These are phyloP conservation scores for Fusarium sp. DNA, from an alignment of 2,329 filamentous ascomycete species.

Conservation along the genomic window DNA sequence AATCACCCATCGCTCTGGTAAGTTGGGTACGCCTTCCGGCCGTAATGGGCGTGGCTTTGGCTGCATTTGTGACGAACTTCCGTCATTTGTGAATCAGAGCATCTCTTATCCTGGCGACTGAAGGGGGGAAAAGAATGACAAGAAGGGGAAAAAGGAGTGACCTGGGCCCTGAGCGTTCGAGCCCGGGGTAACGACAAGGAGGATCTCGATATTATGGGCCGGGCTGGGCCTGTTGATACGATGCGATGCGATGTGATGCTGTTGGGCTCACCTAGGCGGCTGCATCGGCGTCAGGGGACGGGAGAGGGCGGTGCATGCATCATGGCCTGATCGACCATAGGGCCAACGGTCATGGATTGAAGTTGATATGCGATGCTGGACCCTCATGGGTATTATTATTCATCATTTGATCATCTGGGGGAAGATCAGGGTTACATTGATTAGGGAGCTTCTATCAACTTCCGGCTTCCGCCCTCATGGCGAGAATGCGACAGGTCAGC, in stretches of 20 bases:
- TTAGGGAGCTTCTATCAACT: constrained; percentile 14
- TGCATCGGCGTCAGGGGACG: constrained; percentile 35
- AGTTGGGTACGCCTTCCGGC: constrained; percentile 7
- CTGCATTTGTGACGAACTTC: constrained; percentile 1
- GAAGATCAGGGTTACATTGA: constrained; percentile 23
- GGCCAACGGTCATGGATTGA: constrained; percentile 21
- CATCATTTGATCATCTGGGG: constrained; percentile 29
- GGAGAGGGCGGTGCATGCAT: constrained; percentile 36
- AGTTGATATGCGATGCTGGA: constrained; percentile 20
- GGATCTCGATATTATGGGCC: constrained; percentile 27
- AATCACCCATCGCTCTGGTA: constrained; percentile 30
- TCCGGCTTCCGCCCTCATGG: constrained; percentile 33
- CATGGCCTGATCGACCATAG: constrained; percentile 33
- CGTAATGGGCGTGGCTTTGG: constrained; percentile 21
- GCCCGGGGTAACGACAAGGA: constrained; percentile 8
- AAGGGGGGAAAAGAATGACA: background rate
- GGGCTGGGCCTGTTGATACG: constrained; percentile 2
- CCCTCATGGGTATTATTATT: constrained; percentile 6
- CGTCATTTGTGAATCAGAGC: constrained; percentile 19
- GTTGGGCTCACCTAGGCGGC: constrained; percentile 16
- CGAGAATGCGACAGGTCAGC: constrained; percentile 38
- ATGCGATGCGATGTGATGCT: constrained; percentile 13
- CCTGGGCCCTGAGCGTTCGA: constrained; percentile 17
- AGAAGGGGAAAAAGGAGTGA: background rate
- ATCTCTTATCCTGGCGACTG: background rate